Percentiles rank a stretch among this genome's conserved stretches.
Evolutionary conservation across 768 basidiomycete genomes (phyloP).

Genomic region (Mrakia frigida): DNA sequence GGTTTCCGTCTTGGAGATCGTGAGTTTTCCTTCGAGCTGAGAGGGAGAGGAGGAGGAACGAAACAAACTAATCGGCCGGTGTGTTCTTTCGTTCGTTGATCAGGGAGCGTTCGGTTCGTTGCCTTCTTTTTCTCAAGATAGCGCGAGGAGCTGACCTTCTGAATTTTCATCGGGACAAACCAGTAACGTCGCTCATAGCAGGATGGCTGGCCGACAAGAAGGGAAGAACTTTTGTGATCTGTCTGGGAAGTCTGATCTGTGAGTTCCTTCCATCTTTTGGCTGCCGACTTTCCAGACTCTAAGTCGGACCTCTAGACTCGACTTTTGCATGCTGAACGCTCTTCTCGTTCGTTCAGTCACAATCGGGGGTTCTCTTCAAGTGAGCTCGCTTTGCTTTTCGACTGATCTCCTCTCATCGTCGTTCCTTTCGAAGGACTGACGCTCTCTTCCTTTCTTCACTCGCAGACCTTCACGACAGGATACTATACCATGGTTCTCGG

Average conservation of each 20-base stretch:
- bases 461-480: conserved; percentile 74
- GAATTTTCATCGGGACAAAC: not conserved
- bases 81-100: not conserved
- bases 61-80: no score
- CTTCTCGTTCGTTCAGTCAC: not conserved
- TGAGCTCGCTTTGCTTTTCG: not conserved
- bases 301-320: not conserved
- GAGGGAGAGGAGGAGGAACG: not conserved
- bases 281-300: not conserved
- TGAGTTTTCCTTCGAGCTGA: not conserved
- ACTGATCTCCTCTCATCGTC: not conserved
- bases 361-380: not conserved
- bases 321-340: no score
- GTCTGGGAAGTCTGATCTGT: conserved; percentile 70
- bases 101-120: not conserved
- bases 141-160: not conserved
- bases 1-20: conserved; percentile 29
- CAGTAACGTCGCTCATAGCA: conserved; percentile 82
- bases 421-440: not conserved
- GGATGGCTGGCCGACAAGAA: conserved; percentile 81
- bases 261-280: not conserved
- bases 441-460: conserved; percentile 42
- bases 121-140: no score
- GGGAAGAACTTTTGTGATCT: conserved; percentile 77
- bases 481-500: conserved; percentile 78